These are phyloP conservation scores for Microthyrium microscopicum DNA, from an alignment of 2,329 filamentous ascomycete species.

Conservation along the genomic window DNA sequence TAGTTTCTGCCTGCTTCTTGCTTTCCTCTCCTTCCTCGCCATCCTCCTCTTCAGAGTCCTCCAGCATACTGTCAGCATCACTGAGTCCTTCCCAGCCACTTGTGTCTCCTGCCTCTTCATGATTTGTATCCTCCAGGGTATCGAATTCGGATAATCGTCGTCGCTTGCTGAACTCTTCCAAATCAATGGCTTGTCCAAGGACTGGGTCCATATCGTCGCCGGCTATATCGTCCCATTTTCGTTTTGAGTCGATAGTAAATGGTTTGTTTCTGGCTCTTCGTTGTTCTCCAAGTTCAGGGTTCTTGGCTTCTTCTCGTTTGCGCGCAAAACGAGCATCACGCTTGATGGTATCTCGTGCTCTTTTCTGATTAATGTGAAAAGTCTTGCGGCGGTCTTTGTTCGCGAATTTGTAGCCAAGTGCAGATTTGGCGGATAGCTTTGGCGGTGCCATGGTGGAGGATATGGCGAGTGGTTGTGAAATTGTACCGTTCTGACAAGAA, in stretches of 20 bases:
- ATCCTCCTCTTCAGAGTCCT: slow-evolving; percentile 18
- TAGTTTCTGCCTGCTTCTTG: slow-evolving; percentile 19
- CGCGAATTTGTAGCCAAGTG: slow-evolving; percentile 37
- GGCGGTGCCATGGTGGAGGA: no score
- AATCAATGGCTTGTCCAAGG: slow-evolving; percentile 27
- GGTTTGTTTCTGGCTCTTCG: slow-evolving; percentile 66
- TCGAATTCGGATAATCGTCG: slow-evolving; percentile 25
- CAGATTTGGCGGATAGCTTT: slow-evolving; percentile 28
- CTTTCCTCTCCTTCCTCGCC: slow-evolving; percentile 12
- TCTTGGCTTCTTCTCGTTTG: slow-evolving; percentile 70
- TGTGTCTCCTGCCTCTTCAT: slow-evolving; percentile 10
- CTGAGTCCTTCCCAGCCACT: no score
- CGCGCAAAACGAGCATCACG: slow-evolving; percentile 55
- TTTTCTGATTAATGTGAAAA: slow-evolving; percentile 67
- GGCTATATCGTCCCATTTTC: slow-evolving; percentile 66
- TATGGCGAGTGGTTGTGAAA: no score
- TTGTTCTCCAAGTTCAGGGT: slow-evolving; percentile 58
- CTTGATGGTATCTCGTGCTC: slow-evolving; percentile 53
- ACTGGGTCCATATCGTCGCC: slow-evolving; percentile 26
- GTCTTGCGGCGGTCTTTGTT: slow-evolving; percentile 72
- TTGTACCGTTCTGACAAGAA: no score
- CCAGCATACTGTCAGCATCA: slow-evolving; percentile 15
- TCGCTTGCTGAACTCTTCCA: slow-evolving; percentile 27
- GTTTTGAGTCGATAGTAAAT: slow-evolving; percentile 67
- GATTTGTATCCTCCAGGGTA: slow-evolving; percentile 18